These are phyloP conservation scores for Cercospora zeina DNA, from an alignment of 2,329 filamentous ascomycete genomes.

Conservation along the genomic window DNA sequence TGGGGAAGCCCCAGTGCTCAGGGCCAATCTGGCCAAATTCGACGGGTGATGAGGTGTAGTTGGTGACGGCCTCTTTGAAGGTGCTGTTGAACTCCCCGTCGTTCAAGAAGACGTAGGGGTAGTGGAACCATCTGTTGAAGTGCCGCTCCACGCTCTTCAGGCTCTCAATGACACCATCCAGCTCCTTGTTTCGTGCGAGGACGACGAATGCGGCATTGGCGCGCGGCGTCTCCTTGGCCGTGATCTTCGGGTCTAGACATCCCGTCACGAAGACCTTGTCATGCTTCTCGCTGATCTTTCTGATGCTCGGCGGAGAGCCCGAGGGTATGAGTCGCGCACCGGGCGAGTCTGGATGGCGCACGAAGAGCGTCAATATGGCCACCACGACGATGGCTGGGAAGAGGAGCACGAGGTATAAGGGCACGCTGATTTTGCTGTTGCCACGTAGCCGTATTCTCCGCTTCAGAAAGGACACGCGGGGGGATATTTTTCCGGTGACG, in stretches of 20 bases:
- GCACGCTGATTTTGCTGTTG: conserved; percentile 89
- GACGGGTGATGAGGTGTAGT: conserved; percentile 83
- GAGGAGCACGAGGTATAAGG: conserved; percentile 85
- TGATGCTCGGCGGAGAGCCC: conserved; percentile 82
- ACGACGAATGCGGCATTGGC: conserved; percentile 97
- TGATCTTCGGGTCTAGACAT: conserved; percentile 71
- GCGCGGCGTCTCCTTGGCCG: conserved; percentile 69
- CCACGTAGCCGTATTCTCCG: conserved; percentile 84
- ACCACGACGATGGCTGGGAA: conserved; percentile 91
- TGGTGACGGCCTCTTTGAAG: conserved; percentile 83
- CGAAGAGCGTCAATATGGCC: conserved; percentile 84
- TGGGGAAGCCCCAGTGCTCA: conserved; percentile 93
- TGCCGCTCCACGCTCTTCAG: conserved; percentile 97
- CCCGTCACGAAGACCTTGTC: conserved; percentile 95
- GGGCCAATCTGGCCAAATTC: conserved; percentile 93
- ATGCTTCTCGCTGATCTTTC: conserved; percentile 91
- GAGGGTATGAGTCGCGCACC: conserved; percentile 83
- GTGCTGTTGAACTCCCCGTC: conserved; percentile 94
- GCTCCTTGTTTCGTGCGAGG: conserved; percentile 89
- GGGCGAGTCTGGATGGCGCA: conserved; percentile 80
- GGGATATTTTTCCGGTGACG: conserved; percentile 46
- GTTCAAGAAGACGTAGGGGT: conserved; percentile 97
- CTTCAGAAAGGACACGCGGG: conserved; percentile 75
- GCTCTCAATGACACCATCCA: conserved; percentile 93
- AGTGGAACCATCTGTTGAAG: conserved; percentile 98